These are phyloP conservation scores for Purshia tridentata DNA, from an alignment of 306 rosid genomes.

Conservation along the genomic window DNA sequence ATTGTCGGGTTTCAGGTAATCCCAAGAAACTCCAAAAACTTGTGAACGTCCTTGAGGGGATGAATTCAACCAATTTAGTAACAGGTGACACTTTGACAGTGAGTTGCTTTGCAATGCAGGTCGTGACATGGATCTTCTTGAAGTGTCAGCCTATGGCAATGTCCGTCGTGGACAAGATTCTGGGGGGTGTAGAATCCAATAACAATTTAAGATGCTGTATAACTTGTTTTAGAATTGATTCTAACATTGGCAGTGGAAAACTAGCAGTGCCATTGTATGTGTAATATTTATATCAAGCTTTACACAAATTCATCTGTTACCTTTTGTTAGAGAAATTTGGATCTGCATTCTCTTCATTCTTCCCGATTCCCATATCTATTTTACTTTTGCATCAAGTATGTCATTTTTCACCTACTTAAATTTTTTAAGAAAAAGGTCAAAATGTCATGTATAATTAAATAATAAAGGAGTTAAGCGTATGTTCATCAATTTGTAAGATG, in stretches of 20 bases:
- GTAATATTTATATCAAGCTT: constrained; percentile 1
- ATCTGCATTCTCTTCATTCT: background rate
- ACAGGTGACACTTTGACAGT: background rate
- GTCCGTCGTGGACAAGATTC: constrained; percentile 69
- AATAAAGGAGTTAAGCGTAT: too few relatives aligned
- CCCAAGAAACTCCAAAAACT: constrained; percentile 8
- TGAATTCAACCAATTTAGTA: constrained; percentile 19
- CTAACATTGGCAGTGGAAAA: background rate
- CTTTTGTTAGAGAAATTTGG: background rate
- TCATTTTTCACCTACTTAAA: too few relatives aligned
- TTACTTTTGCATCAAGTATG: too few relatives aligned
- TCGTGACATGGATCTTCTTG: constrained; percentile 92
- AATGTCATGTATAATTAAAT: too few relatives aligned
- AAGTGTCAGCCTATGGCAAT: constrained; percentile 81
- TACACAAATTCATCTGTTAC: background rate
- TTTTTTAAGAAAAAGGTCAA: too few relatives aligned
- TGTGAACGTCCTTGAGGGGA: background rate
- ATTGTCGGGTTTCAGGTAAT: constrained; percentile 88
- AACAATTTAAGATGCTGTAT: constrained; percentile 25
- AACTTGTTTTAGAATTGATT: constrained; percentile 2
- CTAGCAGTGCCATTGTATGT: background rate
- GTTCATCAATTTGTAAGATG: background rate
- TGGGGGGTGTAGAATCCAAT: constrained; percentile 87
- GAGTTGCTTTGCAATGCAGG: constrained; percentile 44
- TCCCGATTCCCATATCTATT: background rate